Percentiles rank a stretch among this genome's conserved stretches.
Evolutionary conservation across 2,329 filamentous ascomycete genomes (phyloP).

Genomic region (Pseudogymnoascus sp.): DNA sequence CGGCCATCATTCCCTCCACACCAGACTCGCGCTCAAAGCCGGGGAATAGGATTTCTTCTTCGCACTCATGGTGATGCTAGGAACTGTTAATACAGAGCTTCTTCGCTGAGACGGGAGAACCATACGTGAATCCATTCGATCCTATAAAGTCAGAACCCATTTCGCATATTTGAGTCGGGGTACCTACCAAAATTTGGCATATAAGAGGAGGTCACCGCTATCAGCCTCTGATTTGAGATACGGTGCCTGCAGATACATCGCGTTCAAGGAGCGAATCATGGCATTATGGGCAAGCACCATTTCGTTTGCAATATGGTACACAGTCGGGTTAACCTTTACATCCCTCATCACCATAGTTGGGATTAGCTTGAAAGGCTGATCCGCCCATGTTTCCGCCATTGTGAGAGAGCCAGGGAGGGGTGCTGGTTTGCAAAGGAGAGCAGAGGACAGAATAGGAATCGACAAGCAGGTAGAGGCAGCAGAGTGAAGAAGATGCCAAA

Average conservation of each 20-base stretch:
- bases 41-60: conserved; percentile 36
- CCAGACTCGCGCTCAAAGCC: conserved; percentile 32
- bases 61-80: conserved; percentile 34
- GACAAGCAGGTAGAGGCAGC: not conserved
- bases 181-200: not conserved
- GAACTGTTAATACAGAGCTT: conserved; percentile 29
- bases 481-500: not conserved
- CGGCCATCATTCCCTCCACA: conserved; percentile 34
- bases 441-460: not conserved
- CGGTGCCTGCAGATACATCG: conserved; percentile 32
- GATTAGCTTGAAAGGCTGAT: conserved; percentile 20
- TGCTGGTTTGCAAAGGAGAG: not conserved
- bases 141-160: not conserved
- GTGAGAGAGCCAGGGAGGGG: conserved; percentile 5
- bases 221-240: conserved; percentile 33
- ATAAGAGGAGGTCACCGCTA: conserved; percentile 27
- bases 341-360: conserved; percentile 12
- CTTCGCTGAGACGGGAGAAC: conserved; percentile 20
- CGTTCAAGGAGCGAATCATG: conserved; percentile 33
- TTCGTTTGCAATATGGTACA: conserved; percentile 27
- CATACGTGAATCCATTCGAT: not conserved
- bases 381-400: conserved; percentile 20
- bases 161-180: not conserved
- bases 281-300: conserved; percentile 32
- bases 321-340: not conserved